A percentile compares a stretch with the other conserved stretches of the same genome.
Evolutionary conservation across 1,284 basidiomycete species (phyloP).

Genomic region (Agaricales sp.): DNA sequence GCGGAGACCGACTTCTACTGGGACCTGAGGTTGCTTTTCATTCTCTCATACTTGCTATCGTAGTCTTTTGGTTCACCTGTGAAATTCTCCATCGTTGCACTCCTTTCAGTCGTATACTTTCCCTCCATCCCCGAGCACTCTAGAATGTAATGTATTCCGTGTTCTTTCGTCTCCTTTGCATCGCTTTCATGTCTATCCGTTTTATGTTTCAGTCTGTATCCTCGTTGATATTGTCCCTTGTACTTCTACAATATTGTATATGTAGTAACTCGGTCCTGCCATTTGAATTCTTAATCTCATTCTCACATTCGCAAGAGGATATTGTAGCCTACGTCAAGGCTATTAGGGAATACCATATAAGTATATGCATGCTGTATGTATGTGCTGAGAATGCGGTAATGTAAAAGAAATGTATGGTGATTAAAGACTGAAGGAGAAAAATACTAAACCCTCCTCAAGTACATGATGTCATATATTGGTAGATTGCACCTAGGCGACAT

Average conservation of each 20-base stretch:
- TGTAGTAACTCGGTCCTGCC: background rate
- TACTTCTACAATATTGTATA: conserved; percentile 1
- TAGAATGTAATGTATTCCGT: background rate
- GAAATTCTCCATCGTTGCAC: conserved; percentile 11
- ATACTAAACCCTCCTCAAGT: no score
- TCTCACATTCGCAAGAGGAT: no score
- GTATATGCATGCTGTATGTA: no score
- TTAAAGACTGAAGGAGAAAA: no score
- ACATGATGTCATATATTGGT: no score
- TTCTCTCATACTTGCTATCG: background rate
- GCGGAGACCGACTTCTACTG: background rate
- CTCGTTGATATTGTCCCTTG: background rate
- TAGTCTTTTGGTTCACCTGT: background rate
- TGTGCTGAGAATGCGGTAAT: no score
- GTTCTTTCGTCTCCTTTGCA: background rate
- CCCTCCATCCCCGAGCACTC: conserved; percentile 3
- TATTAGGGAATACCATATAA: no score
- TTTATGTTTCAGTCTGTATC: background rate
- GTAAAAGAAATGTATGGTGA: no score
- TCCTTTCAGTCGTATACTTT: conserved; percentile 15
- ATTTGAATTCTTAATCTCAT: background rate
- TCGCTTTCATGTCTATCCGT: background rate
- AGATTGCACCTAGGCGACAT: no score
- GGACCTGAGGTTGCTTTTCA: background rate
- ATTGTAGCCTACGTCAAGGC: no score